Percentiles rank a stretch among this genome's conserved stretches.
phyloP scores from a whole-genome alignment of 108 stramenopile species.

The Fistulifera pelliculosa region DNA sequence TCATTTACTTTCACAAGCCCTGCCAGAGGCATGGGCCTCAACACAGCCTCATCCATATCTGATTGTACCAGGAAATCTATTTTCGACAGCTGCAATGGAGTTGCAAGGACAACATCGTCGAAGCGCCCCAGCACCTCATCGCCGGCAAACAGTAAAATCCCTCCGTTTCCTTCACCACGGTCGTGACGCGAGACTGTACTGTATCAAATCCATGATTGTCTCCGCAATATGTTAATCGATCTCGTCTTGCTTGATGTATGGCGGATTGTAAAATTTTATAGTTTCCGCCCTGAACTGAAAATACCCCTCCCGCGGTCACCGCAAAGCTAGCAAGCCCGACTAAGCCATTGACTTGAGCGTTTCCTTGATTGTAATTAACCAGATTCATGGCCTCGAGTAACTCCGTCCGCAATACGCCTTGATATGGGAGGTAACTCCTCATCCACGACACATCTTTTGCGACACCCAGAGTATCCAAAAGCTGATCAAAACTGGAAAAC shows the following conservation, averaged over 20 bases:
- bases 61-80: slow-evolving; percentile 62
- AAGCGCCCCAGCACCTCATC: slow-evolving; percentile 41
- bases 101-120: slow-evolving; percentile 71
- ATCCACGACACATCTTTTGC: slow-evolving; percentile 24
- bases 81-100: slow-evolving; percentile 50
- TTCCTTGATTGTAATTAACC: slow-evolving; percentile 65
- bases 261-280: slow-evolving; percentile 55
- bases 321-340: slow-evolving; percentile 57
- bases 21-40: slow-evolving; percentile 60
- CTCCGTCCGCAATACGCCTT: slow-evolving; percentile 51
- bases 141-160: slow-evolving; percentile 22
- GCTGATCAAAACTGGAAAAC: slow-evolving; percentile 41
- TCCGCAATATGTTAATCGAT: slow-evolving; percentile 14
- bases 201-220: slow-evolving; percentile 11
- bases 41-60: slow-evolving; percentile 44
- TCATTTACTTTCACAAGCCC: slow-evolving; percentile 23
- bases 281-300: slow-evolving; percentile 61
- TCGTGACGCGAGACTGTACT: slow-evolving; percentile 12
- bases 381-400: slow-evolving; percentile 49
- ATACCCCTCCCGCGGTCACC: slow-evolving; percentile 29
- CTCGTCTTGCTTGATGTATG: slow-evolving; percentile 36
- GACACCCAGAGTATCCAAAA: slow-evolving; percentile 41
- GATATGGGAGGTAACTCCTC: slow-evolving; percentile 19
- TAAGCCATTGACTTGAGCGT: slow-evolving; percentile 52
- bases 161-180: slow-evolving; percentile 20